A percentile compares a stretch with the other conserved stretches of the same genome.
Conservation (phyloP, 768 basidiomycete species). For the Mycena polygramma region DNA sequence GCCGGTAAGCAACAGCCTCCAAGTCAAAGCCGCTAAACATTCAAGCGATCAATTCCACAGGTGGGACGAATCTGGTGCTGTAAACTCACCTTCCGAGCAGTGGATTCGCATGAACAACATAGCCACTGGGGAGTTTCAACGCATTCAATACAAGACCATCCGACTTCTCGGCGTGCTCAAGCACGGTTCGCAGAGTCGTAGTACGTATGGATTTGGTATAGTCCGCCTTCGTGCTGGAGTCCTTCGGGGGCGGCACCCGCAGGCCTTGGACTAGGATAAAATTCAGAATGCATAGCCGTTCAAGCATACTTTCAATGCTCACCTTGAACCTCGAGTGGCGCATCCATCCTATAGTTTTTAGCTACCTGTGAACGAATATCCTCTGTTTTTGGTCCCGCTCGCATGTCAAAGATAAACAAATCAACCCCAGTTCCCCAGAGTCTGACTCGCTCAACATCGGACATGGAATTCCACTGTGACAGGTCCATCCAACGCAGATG, state of each 20-base stretch:
- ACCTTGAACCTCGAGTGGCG: slow-evolving; percentile 4
- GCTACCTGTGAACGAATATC: not conserved
- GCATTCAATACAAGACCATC: slow-evolving; percentile 19
- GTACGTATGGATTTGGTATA: slow-evolving; percentile 1
- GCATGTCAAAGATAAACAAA: not conserved
- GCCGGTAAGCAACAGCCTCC: not conserved
- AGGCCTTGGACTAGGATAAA: slow-evolving; percentile 4
- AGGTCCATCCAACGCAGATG: not conserved
- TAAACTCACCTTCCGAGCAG: not conserved
- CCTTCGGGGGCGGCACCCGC: not conserved
- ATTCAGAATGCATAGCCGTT: not conserved
- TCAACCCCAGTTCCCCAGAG: not conserved
- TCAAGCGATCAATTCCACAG: too few relatives aligned
- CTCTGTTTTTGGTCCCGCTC: too few relatives aligned
- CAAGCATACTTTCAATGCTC: not conserved
- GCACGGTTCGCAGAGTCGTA: not conserved
- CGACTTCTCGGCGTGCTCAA: not conserved
- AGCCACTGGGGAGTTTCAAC: slow-evolving; percentile 5
- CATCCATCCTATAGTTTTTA: not conserved
- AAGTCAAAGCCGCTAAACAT: slow-evolving; percentile 6
- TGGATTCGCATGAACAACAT: slow-evolving; percentile 5
- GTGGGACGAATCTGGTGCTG: too few relatives aligned
- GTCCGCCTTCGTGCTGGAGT: not conserved
- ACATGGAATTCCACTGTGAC: not conserved
- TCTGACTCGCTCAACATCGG: not conserved